Percentiles rank a stretch among this genome's conserved stretches.
phyloP scores from a whole-genome alignment of 1,284 basidiomycete species.

The Malassezia psittaci region DNA sequence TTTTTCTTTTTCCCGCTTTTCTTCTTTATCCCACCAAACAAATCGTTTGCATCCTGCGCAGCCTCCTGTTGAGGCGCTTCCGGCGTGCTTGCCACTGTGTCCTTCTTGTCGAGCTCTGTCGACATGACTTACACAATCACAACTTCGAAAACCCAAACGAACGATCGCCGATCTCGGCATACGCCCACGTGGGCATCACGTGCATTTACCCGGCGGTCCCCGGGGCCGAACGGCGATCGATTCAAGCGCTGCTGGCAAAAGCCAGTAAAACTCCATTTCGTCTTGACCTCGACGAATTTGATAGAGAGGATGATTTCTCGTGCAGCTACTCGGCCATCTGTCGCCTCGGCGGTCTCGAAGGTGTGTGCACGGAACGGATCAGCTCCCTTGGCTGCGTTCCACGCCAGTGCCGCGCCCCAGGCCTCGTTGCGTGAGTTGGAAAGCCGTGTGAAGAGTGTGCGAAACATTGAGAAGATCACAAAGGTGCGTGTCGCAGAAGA shows the following conservation, averaged over 20 bases:
- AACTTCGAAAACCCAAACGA: background rate
- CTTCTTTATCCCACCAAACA: constrained; percentile 81
- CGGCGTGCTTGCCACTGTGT: constrained; percentile 14
- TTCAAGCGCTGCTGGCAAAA: background rate
- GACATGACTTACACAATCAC: constrained; percentile 5
- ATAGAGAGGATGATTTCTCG: constrained; percentile 14
- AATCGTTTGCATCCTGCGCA: constrained; percentile 62
- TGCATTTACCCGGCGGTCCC: constrained; percentile 16
- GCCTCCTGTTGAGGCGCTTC: constrained; percentile 6
- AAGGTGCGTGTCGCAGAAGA: constrained; percentile 57
- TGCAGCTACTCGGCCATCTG: constrained; percentile 17
- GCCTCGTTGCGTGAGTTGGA: constrained; percentile 96
- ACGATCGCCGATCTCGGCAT: constrained; percentile 24
- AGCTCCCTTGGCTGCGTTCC: constrained; percentile 36
- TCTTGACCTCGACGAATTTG: constrained; percentile 14
- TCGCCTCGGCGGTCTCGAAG: constrained; percentile 6
- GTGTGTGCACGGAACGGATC: constrained; percentile 18
- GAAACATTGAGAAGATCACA: constrained; percentile 95
- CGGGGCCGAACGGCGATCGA: constrained; percentile 10
- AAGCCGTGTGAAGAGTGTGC: constrained; percentile 88
- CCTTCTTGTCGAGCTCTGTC: constrained; percentile 14
- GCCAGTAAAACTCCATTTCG: background rate
- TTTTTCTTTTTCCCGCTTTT: constrained; percentile 80
- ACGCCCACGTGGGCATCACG: constrained; percentile 16
- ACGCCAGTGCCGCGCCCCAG: constrained; percentile 63